A percentile compares a stretch with the other conserved stretches of the same genome.
These are phyloP conservation scores for Coemansia linderi DNA, from an alignment of 371 early-diverging fungal genomes.

Conservation along the genomic window DNA sequence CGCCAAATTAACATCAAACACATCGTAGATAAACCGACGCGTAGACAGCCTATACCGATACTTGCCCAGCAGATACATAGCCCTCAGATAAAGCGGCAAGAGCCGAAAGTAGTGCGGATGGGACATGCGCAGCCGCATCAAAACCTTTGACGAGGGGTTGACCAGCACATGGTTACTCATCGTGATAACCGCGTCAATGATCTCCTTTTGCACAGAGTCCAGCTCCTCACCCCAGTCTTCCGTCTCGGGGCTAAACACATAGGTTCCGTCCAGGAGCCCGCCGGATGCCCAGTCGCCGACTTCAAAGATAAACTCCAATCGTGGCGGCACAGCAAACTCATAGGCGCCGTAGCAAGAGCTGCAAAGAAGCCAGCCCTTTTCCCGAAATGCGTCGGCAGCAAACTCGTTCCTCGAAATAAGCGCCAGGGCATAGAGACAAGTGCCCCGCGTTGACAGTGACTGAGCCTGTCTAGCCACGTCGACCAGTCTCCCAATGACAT, in stretches of 20 bases:
- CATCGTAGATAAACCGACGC: slow-evolving; percentile 48
- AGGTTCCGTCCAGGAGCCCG: slow-evolving; percentile 32
- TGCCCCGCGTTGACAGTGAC: slow-evolving; percentile 48
- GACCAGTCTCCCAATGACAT: slow-evolving; percentile 31
- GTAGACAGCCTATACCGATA: slow-evolving; percentile 48
- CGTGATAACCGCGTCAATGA: slow-evolving; percentile 37
- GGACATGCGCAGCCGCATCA: slow-evolving; percentile 50
- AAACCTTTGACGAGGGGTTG: slow-evolving; percentile 44
- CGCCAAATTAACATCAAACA: slow-evolving; percentile 53
- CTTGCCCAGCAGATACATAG: slow-evolving; percentile 41
- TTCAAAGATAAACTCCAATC: slow-evolving; percentile 35
- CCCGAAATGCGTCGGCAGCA: slow-evolving; percentile 48
- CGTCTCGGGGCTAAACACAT: slow-evolving; percentile 23
- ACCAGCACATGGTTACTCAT: slow-evolving; percentile 49
- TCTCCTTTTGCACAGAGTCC: slow-evolving; percentile 54
- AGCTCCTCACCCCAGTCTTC: slow-evolving; percentile 21
- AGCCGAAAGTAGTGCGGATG: slow-evolving; percentile 56
- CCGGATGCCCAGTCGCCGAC: slow-evolving; percentile 40
- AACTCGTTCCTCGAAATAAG: slow-evolving; percentile 44
- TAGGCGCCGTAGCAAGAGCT: slow-evolving; percentile 45
- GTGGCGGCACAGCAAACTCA: slow-evolving; percentile 46
- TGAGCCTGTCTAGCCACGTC: slow-evolving; percentile 38
- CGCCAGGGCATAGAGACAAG: slow-evolving; percentile 48
- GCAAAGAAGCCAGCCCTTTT: slow-evolving; percentile 47
- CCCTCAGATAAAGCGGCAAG: slow-evolving; percentile 32